Evolutionary conservation across 345 rosid genomes (phyloP).

Genomic region (Dipteronia dyeriana): DNA sequence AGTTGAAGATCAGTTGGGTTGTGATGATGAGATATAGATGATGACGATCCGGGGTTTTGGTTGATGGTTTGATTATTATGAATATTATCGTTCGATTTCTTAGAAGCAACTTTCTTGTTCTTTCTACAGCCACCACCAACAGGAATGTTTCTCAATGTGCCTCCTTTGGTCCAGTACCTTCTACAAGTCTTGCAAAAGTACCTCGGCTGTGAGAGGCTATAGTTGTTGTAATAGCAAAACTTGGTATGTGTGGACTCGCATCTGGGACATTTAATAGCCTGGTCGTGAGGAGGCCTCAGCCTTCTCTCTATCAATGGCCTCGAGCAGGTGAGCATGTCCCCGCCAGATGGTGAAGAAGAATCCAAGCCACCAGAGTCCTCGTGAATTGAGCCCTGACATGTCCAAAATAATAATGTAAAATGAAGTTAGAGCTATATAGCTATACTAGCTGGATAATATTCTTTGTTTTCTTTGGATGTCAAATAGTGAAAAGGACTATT

Average conservation of each 20-base stretch:
- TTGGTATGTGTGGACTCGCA: conserved; percentile 94
- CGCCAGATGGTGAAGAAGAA: conserved; percentile 80
- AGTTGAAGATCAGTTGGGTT: conserved; percentile 63
- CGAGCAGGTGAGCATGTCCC: conserved; percentile 80
- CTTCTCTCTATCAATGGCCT: conserved; percentile 91
- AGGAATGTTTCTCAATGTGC: conserved; percentile 90
- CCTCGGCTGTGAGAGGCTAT: conserved; percentile 96
- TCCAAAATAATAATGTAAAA: conserved; percentile 6
- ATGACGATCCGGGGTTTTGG: conserved; percentile 37
- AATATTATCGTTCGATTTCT: conserved; percentile 40
- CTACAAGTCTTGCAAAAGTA: conserved; percentile 98
- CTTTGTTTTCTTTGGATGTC: neutral
- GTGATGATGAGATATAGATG: conserved; percentile 11
- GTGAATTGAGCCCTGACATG: conserved; percentile 51
- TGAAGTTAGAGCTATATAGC: conserved; percentile 10
- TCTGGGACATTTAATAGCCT: conserved; percentile 89
- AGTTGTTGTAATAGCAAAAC: conserved; percentile 97
- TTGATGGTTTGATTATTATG: conserved; percentile 16
- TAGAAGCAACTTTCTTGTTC: conserved; percentile 69
- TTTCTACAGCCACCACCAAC: conserved; percentile 98
- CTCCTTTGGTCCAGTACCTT: conserved; percentile 99
- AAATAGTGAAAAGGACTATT: conserved; percentile 2
- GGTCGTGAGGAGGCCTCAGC: conserved; percentile 90
- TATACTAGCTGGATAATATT: neutral
- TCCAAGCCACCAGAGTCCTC: conserved; percentile 62